Evolutionary conservation across 306 rosid species (phyloP).

Genomic region (Prunus dulcis): DNA sequence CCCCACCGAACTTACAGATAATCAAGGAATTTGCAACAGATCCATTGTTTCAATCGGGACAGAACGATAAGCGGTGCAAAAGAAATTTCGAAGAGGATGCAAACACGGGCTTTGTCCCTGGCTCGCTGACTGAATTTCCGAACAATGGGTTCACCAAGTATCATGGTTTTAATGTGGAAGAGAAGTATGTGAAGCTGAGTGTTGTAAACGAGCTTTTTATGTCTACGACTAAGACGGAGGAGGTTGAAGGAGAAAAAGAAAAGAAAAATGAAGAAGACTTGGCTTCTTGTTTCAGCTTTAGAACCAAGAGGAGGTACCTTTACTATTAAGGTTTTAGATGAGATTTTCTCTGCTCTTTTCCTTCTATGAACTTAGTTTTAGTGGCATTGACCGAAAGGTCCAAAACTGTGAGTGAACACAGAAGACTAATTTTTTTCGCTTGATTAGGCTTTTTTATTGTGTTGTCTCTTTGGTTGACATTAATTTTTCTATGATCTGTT

Average conservation of each 20-base stretch:
- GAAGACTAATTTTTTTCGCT: background rate
- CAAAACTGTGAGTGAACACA: background rate
- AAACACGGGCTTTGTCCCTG: background rate
- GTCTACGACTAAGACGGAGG: background rate
- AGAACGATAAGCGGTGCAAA: background rate
- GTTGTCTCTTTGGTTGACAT: too few species aligned
- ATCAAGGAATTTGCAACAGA: background rate
- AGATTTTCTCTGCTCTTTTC: background rate
- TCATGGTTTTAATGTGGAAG: background rate
- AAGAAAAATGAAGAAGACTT: background rate
- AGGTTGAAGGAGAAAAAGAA: background rate
- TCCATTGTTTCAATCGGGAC: background rate
- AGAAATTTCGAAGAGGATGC: background rate
- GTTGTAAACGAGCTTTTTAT: background rate
- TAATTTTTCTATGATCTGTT: too few species aligned
- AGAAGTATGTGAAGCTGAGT: background rate
- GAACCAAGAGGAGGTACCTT: conserved; percentile 10
- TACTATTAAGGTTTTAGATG: background rate
- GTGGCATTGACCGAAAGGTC: too few species aligned
- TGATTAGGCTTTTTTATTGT: too few species aligned
- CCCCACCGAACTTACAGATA: background rate
- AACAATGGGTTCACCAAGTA: background rate
- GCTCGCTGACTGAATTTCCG: background rate
- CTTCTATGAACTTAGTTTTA: too few species aligned
- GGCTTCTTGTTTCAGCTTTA: background rate